Percentiles rank a stretch among this genome's conserved stretches.
Evolutionary conservation across 1,284 basidiomycete genomes (phyloP).

Genomic region (Cryptococcus sp.): DNA sequence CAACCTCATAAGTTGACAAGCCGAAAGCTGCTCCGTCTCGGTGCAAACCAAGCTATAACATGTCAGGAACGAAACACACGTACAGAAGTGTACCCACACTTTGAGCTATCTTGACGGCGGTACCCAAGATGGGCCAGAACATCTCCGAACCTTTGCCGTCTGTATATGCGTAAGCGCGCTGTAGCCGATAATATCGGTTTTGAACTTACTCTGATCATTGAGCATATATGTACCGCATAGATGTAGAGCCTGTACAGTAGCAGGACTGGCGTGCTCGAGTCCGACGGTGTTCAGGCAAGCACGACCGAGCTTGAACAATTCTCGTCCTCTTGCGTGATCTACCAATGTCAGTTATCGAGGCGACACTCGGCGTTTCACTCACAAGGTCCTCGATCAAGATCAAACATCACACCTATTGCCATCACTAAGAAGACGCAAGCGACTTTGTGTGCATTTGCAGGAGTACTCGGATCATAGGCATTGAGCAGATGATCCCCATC

Average conservation of each 20-base stretch:
- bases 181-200: too few species aligned
- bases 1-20: conserved; percentile 36
- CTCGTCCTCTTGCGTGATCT: conserved; percentile 35
- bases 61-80: too few species aligned
- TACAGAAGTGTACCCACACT: conserved; percentile 19
- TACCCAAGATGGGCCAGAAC: conserved; percentile 46
- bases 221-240: conserved; percentile 43
- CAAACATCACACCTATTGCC: conserved; percentile 44
- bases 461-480: conserved; percentile 31
- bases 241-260: conserved; percentile 43
- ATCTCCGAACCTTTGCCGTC: conserved; percentile 24
- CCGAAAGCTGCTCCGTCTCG: conserved; percentile 43
- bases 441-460: conserved; percentile 41
- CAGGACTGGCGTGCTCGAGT: conserved; percentile 35
- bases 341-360: conserved; percentile 3
- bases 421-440: conserved; percentile 45
- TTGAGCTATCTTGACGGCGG: conserved; percentile 36
- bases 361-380: conserved; percentile 6
- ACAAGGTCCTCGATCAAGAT: conserved; percentile 39
- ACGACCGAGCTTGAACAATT: conserved; percentile 38
- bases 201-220: conserved; percentile 36
- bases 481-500: conserved; percentile 34
- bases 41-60: conserved; percentile 40
- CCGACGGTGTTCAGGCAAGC: conserved; percentile 36
- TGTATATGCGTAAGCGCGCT: background rate